These are phyloP conservation scores for Trifolium repens DNA, from an alignment of 306 rosid species.

Conservation along the genomic window DNA sequence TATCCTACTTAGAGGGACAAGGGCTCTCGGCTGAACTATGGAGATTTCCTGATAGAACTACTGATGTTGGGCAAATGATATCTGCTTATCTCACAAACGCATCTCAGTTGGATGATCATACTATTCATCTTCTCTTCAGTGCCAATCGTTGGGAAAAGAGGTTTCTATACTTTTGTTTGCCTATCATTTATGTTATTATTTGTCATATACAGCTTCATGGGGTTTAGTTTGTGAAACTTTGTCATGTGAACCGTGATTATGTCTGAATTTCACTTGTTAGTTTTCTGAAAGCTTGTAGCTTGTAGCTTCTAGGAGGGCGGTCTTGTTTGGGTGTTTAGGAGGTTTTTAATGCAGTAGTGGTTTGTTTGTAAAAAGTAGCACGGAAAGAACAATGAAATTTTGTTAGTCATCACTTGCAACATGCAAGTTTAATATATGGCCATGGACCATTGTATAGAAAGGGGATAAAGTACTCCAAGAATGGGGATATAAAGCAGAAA, in stretches of 20 bases:
- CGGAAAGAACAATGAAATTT: conserved; percentile 2
- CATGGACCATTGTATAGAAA: conserved; percentile 2
- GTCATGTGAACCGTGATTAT: background rate
- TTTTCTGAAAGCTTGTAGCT: background rate
- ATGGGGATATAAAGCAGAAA: conserved; percentile 9
- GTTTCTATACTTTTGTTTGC: conserved; percentile 42
- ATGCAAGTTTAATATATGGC: background rate
- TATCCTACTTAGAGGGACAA: conserved; percentile 64
- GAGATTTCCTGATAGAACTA: conserved; percentile 91
- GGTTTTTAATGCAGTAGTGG: conserved; percentile 25
- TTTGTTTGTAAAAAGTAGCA: conserved; percentile 28
- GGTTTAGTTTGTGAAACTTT: conserved; percentile 7
- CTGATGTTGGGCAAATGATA: conserved; percentile 86
- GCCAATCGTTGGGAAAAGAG: conserved; percentile 99
- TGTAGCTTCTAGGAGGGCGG: background rate
- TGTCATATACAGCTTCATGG: conserved; percentile 1
- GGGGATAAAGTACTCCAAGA: background rate
- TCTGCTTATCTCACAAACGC: conserved; percentile 81
- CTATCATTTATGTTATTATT: background rate
- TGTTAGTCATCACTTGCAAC: conserved; percentile 13
- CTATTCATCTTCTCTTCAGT: conserved; percentile 91
- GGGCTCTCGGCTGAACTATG: conserved; percentile 75
- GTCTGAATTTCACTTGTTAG: conserved; percentile 4
- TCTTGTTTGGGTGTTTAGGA: background rate
- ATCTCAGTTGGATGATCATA: conserved; percentile 83